These are phyloP conservation scores for Fraxinus quadrangulata DNA, from an alignment of 257 asterid species.

Conservation along the genomic window DNA sequence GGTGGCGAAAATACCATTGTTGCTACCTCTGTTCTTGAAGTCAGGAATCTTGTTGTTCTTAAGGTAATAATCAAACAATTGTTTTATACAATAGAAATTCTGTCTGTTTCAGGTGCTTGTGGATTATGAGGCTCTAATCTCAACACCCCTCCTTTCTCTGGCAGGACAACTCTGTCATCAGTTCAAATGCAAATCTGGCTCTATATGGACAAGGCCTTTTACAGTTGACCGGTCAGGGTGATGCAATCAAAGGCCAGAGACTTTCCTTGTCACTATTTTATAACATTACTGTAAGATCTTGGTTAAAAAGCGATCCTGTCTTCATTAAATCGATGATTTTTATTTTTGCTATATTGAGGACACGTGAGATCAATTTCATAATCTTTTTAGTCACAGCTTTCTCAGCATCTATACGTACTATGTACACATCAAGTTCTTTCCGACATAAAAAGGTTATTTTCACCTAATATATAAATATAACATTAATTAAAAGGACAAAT, in stretches of 20 bases:
- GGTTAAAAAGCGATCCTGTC: constrained; percentile 15
- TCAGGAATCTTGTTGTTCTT: constrained; percentile 94
- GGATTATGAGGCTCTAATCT: constrained; percentile 17
- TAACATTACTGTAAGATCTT: constrained; percentile 78
- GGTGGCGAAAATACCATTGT: constrained; percentile 80
- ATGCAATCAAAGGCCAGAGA: constrained; percentile 89
- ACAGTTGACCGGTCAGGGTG: constrained; percentile 79
- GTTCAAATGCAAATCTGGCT: constrained; percentile 89
- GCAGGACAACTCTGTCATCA: constrained; percentile 84
- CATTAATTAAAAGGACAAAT: background rate
- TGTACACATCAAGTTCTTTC: background rate
- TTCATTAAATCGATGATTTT: constrained; percentile 20
- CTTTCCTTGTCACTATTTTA: constrained; percentile 86
- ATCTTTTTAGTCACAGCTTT: background rate
- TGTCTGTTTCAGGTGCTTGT: constrained; percentile 23
- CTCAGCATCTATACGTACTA: background rate
- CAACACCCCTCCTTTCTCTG: constrained; percentile 25
- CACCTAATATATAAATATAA: background rate
- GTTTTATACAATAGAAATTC: constrained; percentile 6
- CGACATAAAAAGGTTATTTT: background rate
- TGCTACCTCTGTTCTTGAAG: constrained; percentile 87
- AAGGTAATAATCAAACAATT: constrained; percentile 52
- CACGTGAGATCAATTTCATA: constrained; percentile 8
- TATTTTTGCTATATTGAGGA: constrained; percentile 9
- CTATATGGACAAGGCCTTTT: constrained; percentile 89